Evolutionary conservation across 73 alveolate genomes (phyloP).

Genomic region (Blepharisma japonicum): DNA sequence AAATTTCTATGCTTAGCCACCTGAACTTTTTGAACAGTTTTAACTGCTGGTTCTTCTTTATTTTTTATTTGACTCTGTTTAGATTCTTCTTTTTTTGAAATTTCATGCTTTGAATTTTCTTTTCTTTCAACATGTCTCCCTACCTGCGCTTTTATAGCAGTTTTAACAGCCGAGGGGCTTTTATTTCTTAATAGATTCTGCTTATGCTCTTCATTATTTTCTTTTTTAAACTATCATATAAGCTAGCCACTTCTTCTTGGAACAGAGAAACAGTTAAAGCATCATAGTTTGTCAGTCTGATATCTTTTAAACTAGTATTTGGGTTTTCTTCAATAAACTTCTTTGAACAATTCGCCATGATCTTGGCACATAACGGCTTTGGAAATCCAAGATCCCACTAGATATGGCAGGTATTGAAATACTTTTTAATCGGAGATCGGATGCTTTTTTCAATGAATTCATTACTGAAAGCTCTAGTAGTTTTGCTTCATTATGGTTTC

Average conservation of each 20-base stretch:
- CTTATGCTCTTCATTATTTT: no score
- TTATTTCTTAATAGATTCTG: no score
- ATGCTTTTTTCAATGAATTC: conserved; percentile 38
- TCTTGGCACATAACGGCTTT: conserved; percentile 49
- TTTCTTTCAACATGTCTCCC: no score
- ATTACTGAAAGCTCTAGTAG: not conserved
- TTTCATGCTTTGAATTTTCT: no score
- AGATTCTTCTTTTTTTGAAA: no score
- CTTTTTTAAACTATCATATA: no score
- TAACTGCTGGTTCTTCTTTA: no score
- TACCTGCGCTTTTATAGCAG: no score
- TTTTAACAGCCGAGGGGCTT: no score
- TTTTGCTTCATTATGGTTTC: conserved; percentile 31
- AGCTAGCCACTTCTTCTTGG: not conserved
- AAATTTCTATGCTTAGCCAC: no score
- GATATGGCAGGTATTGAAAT: conserved; percentile 65
- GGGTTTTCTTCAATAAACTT: conserved; percentile 6
- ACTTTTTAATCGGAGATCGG: not conserved
- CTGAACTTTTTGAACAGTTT: no score
- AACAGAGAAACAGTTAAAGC: conserved; percentile 9
- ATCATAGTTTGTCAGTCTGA: conserved; percentile 35
- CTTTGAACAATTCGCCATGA: conserved; percentile 30
- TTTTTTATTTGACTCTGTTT: no score
- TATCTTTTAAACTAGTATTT: not conserved
- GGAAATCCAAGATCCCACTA: conserved; percentile 69